Percentiles rank a stretch among this genome's conserved stretches.
phyloP scores from a whole-genome alignment of 306 rosid genomes.

The Dicorynia guianensis region DNA sequence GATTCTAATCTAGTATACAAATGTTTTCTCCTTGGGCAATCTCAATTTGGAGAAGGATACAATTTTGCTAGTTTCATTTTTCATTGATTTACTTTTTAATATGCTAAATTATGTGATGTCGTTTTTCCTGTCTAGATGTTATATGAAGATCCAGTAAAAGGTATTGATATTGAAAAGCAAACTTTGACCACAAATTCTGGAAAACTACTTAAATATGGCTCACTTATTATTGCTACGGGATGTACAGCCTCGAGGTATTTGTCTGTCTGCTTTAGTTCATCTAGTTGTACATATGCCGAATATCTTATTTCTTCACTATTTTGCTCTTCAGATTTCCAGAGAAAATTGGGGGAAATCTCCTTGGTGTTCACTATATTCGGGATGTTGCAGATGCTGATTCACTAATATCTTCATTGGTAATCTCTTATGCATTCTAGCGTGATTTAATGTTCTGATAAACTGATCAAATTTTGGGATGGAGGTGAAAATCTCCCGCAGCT shows the following conservation, averaged over 20 bases:
- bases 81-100: not conserved
- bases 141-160: slow-evolving; percentile 75
- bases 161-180: slow-evolving; percentile 70
- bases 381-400: slow-evolving; percentile 94
- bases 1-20: slow-evolving; percentile 16
- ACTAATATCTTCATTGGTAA: slow-evolving; percentile 77
- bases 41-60: not conserved
- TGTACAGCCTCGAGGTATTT: slow-evolving; percentile 81
- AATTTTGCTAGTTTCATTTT: not conserved
- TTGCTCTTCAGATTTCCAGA: slow-evolving; percentile 77
- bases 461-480: slow-evolving; percentile 25
- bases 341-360: slow-evolving; percentile 86
- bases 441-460: slow-evolving; percentile 20
- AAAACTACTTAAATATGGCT: slow-evolving; percentile 83
- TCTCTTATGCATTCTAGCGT: slow-evolving; percentile 10
- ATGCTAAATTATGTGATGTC: slow-evolving; percentile 31
- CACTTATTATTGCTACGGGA: slow-evolving; percentile 87
- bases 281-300: slow-evolving; percentile 19
- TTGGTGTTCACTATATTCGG: slow-evolving; percentile 93
- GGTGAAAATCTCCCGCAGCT: slow-evolving; percentile 1
- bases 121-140: slow-evolving; percentile 60
- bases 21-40: not conserved
- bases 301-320: slow-evolving; percentile 35
- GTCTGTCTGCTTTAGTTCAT: slow-evolving; percentile 22
- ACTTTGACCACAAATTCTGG: slow-evolving; percentile 81